Evolutionary conservation across 495 filamentous ascomycete genomes (phyloP).

Genomic region (Penicillium parvum): DNA sequence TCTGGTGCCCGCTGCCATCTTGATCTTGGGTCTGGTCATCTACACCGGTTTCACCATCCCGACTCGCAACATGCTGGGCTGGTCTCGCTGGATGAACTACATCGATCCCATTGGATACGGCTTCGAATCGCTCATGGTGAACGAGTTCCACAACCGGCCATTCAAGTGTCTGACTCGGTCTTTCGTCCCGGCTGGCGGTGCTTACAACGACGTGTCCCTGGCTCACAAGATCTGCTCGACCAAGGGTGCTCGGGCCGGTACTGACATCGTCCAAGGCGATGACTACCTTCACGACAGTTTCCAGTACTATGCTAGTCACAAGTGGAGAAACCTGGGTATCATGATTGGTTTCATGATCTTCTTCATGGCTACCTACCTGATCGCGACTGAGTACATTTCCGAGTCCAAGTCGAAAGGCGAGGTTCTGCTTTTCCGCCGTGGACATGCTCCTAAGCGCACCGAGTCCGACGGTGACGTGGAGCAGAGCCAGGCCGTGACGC

Average conservation of each 20-base stretch:
- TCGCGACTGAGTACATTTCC: slow-evolving; percentile 45
- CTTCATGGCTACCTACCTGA: slow-evolving; percentile 50
- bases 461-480: slow-evolving; percentile 30
- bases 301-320: slow-evolving; percentile 51
- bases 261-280: slow-evolving; percentile 41
- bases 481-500: slow-evolving; percentile 22
- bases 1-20: slow-evolving; percentile 47
- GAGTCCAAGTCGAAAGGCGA: slow-evolving; percentile 49
- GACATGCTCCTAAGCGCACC: slow-evolving; percentile 26
- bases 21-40: slow-evolving; percentile 50
- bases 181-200: slow-evolving; percentile 40
- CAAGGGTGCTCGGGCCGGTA: slow-evolving; percentile 51
- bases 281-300: slow-evolving; percentile 52
- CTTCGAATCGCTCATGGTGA: slow-evolving; percentile 48
- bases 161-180: slow-evolving; percentile 47
- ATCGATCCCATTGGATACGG: slow-evolving; percentile 49
- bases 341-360: slow-evolving; percentile 62
- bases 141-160: slow-evolving; percentile 56
- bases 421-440: slow-evolving; percentile 49
- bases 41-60: slow-evolving; percentile 54
- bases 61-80: slow-evolving; percentile 47
- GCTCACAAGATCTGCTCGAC: slow-evolving; percentile 44
- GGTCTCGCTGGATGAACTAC: slow-evolving; percentile 54
- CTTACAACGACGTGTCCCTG: slow-evolving; percentile 14
- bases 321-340: slow-evolving; percentile 71